Evolutionary conservation across 1,139 yeast species (phyloP), one percentile per base, ranked within the genome.

Genomic region (Protomyces inundatus): DNA sequence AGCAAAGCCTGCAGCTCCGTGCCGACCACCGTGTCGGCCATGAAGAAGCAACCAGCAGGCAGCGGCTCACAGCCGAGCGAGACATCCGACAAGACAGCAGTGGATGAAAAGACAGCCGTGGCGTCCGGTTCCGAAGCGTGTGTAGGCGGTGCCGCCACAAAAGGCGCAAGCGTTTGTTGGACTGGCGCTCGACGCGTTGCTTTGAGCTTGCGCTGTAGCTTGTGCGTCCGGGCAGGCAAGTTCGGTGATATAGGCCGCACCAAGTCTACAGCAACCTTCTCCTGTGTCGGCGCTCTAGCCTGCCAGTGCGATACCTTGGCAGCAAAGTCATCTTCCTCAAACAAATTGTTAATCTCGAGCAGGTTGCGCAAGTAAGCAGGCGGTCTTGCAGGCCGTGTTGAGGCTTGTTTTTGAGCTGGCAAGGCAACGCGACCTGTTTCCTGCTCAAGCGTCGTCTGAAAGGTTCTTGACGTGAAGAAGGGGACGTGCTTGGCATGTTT

Each of bases 271-370:
- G 14, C 36, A 42, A 16, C 6, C 34, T 9, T 14, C 12, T 57
- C 32, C 32, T 7, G 10, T 23, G 23, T 23, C 6, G 48, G 48
- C 9, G 32, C 48, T 6, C 10, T 14, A 9, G 10, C 48, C 36
- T 58, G 62, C 62, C 62, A 58, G 12, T 39, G 14, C 16, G 52
- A 51, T 9, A 58, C 62, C 53, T 58, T 58, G 7, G 56, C 23
- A 6, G 30, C 23, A 9, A 36, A 35, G 30, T 50, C 46, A 9
- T 58, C 62, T 42, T 58, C 53, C 23, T 51, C 53, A 23, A 58
- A 58, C 10, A 58, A 6, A 23, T 58, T 58, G 51, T 6, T 34
- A n/a, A 58, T 51, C 37, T 33, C 34, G n/a, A 51, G 56, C 35
- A 58, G 54, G 9, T 39, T 39, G 12, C 42, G 55, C 10, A 58